Conservation (phyloP, 1,284 basidiomycete species). For the Stygiomarasmius scandens region DNA sequence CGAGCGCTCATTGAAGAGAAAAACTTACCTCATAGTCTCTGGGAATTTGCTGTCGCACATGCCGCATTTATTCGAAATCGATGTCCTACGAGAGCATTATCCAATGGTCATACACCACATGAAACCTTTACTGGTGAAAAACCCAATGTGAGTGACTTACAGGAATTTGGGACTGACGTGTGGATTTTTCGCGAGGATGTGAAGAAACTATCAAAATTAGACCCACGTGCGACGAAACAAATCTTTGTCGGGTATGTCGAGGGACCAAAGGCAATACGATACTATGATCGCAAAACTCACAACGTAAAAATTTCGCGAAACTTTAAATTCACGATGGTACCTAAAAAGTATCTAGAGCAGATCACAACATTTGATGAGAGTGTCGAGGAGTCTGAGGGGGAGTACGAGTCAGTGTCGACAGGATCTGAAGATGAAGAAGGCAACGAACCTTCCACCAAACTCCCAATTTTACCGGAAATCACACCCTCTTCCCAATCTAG, state of each 20-base stretch:
- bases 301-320: neutral
- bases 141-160: constrained; percentile 20
- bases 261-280: neutral
- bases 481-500: too few species aligned
- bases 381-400: too few species aligned
- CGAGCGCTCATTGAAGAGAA: constrained; percentile 27
- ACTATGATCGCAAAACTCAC: neutral
- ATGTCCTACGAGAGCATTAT: constrained; percentile 10
- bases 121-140: constrained; percentile 17
- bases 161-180: constrained; percentile 12
- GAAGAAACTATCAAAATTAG: neutral
- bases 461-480: too few species aligned
- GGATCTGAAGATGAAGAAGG: too few species aligned
- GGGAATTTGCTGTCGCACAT: constrained; percentile 24
- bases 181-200: constrained; percentile 21
- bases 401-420: too few species aligned
- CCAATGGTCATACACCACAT: constrained; percentile 13
- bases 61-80: constrained; percentile 21
- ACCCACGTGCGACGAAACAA: neutral
- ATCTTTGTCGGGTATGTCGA: constrained; percentile 3
- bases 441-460: too few species aligned
- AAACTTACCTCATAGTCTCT: constrained; percentile 25
- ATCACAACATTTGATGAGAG: too few species aligned
- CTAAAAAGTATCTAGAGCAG: too few species aligned
- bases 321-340: neutral